phyloP scores from a whole-genome alignment of 495 filamentous ascomycete species.

The Podospora appendiculata region DNA sequence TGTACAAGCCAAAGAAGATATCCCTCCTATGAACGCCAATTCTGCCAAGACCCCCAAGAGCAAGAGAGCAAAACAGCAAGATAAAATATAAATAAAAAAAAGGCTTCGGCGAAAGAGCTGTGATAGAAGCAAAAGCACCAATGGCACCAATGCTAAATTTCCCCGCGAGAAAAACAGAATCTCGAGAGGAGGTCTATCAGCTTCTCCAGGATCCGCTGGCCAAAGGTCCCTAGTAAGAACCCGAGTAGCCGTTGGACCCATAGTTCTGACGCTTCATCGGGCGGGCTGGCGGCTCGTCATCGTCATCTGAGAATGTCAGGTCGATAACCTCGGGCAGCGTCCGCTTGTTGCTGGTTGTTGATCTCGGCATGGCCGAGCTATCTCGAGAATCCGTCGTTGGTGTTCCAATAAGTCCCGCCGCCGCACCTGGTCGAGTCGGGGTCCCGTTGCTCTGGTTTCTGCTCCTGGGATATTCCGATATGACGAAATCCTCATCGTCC shows the following conservation, averaged over 20 bases:
- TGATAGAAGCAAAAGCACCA: too few relatives aligned
- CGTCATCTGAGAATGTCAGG: slow-evolving; percentile 69
- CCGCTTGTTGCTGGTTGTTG: slow-evolving; percentile 49
- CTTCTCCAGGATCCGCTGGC: too few relatives aligned
- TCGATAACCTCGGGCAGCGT: slow-evolving; percentile 63
- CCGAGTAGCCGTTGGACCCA: slow-evolving; percentile 5
- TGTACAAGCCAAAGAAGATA: too few relatives aligned
- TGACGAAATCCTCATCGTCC: slow-evolving; percentile 63
- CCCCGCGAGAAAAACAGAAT: too few relatives aligned
- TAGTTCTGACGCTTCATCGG: slow-evolving; percentile 49
- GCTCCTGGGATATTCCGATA: slow-evolving; percentile 41
- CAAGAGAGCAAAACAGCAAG: too few relatives aligned
- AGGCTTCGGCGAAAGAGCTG: too few relatives aligned
- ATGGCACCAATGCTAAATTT: too few relatives aligned
- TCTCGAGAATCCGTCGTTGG: slow-evolving; percentile 19
- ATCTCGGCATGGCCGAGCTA: slow-evolving; percentile 31
- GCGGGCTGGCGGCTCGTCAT: slow-evolving; percentile 48
- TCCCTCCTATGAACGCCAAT: too few relatives aligned
- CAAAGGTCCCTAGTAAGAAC: too few relatives aligned
- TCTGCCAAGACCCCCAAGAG: too few relatives aligned
- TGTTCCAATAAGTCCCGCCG: slow-evolving; percentile 16
- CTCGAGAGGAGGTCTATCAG: too few relatives aligned
- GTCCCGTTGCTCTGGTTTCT: slow-evolving; percentile 7
- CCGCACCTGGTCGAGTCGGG: slow-evolving; percentile 1
- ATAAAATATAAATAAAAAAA: too few relatives aligned